phyloP scores from a whole-genome alignment of 768 basidiomycete genomes.

The Boletus reticulatus region DNA sequence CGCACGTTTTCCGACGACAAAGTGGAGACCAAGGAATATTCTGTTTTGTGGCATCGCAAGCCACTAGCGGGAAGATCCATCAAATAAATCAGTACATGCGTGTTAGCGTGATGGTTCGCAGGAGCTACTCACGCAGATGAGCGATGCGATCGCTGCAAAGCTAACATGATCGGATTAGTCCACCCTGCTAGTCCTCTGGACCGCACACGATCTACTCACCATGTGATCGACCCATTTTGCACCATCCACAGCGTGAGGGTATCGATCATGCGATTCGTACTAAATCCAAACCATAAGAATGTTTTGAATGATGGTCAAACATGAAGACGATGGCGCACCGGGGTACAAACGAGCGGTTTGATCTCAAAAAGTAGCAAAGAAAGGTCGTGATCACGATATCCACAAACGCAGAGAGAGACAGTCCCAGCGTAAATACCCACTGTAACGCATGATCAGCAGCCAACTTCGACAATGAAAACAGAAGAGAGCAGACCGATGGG shows the following conservation, averaged over 20 bases:
- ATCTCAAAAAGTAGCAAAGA: slow-evolving; percentile 42
- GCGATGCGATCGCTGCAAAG: slow-evolving; percentile 11
- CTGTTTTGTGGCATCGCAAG: slow-evolving; percentile 21
- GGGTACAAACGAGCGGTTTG: slow-evolving; percentile 35
- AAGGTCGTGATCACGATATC: slow-evolving; percentile 45
- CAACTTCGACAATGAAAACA: not conserved
- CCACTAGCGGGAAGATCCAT: slow-evolving; percentile 9
- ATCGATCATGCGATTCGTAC: slow-evolving; percentile 20
- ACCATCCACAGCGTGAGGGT: slow-evolving; percentile 20
- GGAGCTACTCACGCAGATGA: slow-evolving; percentile 16
- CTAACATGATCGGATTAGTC: not conserved
- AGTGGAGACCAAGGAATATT: slow-evolving; percentile 24
- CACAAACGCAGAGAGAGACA: slow-evolving; percentile 42
- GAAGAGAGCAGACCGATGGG: slow-evolving; percentile 5
- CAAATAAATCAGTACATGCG: not conserved
- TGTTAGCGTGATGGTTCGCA: not conserved
- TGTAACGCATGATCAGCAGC: slow-evolving; percentile 15
- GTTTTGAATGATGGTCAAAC: not conserved
- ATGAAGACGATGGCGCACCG: slow-evolving; percentile 24
- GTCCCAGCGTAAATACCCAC: slow-evolving; percentile 47
- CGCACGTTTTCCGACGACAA: slow-evolving; percentile 24
- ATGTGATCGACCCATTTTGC: slow-evolving; percentile 23
- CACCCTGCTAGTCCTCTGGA: not conserved
- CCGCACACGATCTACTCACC: slow-evolving; percentile 3
- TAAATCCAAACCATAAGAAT: not conserved